Base-by-base conservation (phyloP, 2,329 filamentous ascomycete genomes). In the Clarireedia hainanense region DNA sequence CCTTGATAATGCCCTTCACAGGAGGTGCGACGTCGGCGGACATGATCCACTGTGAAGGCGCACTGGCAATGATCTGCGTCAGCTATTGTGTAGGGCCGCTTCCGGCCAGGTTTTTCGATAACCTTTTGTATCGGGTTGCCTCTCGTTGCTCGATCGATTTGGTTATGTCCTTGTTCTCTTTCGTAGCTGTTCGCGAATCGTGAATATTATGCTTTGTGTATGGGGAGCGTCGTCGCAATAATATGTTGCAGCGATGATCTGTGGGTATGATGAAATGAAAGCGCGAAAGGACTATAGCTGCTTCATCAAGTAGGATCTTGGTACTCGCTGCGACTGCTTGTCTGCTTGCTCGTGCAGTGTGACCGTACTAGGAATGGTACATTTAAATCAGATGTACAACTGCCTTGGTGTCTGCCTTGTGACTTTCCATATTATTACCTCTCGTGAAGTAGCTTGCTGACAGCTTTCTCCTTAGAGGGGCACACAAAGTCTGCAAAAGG, bases 1-100 rank as follows among this genome's bases (percentile, higher is more conserved):
- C 60, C 56, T 65, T 68, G 36, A 65, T 46, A 24, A 68, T 64
- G 45, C 58, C 57, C 56, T 63, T 66, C 20, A 68, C 62, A 15
- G 64, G 64, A 51, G 62, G 45, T 24, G 61, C 60, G 50, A 64
- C 57, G 51, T 65, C 60, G 61, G 59, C 61, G 26, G 34, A 26
- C 55, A 57, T 57, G 20, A 46, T 46, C 42, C 23, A 46, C 42
- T 20, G 42, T 26, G 17, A 46, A 24, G 20, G 42, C 42, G 42
- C 42, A 42, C 39, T 42, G 20, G 20, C 20, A 46, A 46, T 46
- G 23, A 46, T 46, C 17, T 14, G 12, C 20, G 42, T 24, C 42
- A 24, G 20, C 15, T 42, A 20, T 42, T 20, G 39, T 20, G 39
- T 5, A 46, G 17, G 17, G 42, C 42, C 42, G 23, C 42, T 46